phyloP scores from a whole-genome alignment of 768 basidiomycete species.

The Russula brevipes region DNA sequence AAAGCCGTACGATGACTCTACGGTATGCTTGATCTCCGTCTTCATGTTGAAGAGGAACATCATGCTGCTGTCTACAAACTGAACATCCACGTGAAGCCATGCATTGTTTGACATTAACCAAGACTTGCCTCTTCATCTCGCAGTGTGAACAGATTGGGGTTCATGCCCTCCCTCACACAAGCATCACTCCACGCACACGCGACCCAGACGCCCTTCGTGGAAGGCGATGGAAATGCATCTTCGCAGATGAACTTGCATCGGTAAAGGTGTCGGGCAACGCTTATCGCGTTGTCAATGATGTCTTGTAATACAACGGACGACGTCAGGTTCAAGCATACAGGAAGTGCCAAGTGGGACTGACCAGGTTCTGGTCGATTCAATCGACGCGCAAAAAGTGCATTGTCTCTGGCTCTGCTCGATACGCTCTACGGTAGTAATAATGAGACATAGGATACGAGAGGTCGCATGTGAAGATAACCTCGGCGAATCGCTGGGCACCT shows the following conservation, averaged over 20 bases:
- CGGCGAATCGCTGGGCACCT: background rate
- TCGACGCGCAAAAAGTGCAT: background rate
- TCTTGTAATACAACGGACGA: background rate
- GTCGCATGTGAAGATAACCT: background rate
- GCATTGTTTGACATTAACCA: background rate
- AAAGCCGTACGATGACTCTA: constrained; percentile 9
- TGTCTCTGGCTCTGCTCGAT: background rate
- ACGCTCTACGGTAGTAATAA: background rate
- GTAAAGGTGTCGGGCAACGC: background rate
- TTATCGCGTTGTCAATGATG: background rate
- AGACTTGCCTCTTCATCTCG: background rate
- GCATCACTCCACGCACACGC: background rate
- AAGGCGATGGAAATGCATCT: constrained; percentile 3
- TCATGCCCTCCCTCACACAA: background rate
- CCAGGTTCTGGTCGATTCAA: background rate
- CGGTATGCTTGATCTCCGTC: background rate
- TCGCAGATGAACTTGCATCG: constrained; percentile 6
- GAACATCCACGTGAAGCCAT: background rate
- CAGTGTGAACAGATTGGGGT: background rate
- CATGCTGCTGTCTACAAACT: background rate
- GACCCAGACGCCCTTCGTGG: background rate
- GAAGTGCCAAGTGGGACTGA: background rate
- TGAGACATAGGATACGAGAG: background rate
- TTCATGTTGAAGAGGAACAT: background rate
- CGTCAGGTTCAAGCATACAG: background rate